Percentiles rank a stretch among this genome's conserved stretches.
Conservation (phyloP, 2,329 filamentous ascomycete genomes). For the Emmonsiellopsis sp. region DNA sequence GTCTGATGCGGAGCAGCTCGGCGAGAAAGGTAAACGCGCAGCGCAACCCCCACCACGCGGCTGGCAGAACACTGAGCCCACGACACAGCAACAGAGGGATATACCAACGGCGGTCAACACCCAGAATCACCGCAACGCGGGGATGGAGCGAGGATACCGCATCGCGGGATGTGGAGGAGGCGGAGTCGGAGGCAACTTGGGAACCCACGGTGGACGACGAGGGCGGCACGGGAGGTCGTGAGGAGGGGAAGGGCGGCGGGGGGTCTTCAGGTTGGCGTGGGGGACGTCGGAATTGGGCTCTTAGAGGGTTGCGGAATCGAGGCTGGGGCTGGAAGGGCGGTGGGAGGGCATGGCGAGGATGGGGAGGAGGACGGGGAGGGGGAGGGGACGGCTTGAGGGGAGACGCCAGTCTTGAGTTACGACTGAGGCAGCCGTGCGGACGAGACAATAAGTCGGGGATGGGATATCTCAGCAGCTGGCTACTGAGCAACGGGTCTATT, state of each 20-base stretch:
- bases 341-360: slow-evolving; percentile 1
- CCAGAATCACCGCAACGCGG: slow-evolving; percentile 67
- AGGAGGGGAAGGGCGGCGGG: slow-evolving; percentile 1
- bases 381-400: slow-evolving; percentile 4
- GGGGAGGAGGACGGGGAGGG: slow-evolving; percentile 5
- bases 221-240: slow-evolving; percentile 1
- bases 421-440: background rate
- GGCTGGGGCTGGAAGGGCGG: slow-evolving; percentile 1
- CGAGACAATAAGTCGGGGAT: background rate
- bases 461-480: background rate
- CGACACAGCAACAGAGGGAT: slow-evolving; percentile 62
- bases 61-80: slow-evolving; percentile 61
- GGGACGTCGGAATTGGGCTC: background rate
- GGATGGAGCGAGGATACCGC: slow-evolving; percentile 50
- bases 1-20: slow-evolving; percentile 45
- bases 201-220: background rate
- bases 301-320: background rate
- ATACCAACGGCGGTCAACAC: slow-evolving; percentile 64
- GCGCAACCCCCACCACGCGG: slow-evolving; percentile 61
- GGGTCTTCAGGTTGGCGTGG: background rate
- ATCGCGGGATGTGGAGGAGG: slow-evolving; percentile 17
- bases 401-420: slow-evolving; percentile 12
- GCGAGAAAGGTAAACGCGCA: slow-evolving; percentile 60
- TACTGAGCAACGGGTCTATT: background rate
- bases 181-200: background rate